Evolutionary conservation across 768 basidiomycete species (phyloP).

Genomic region (Gloeostereum incarnatum): DNA sequence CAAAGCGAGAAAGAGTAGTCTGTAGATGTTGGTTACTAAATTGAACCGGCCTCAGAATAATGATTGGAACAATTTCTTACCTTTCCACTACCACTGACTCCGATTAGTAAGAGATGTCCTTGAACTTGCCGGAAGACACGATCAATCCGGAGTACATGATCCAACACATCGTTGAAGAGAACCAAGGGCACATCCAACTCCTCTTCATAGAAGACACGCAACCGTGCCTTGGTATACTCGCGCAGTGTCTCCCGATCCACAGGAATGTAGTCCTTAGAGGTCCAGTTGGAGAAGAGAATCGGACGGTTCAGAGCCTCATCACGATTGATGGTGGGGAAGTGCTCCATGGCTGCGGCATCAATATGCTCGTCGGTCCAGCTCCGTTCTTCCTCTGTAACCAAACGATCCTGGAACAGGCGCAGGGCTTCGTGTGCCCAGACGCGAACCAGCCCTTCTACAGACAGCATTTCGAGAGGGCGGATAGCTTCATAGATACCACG

Average conservation of each 20-base stretch:
- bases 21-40: constrained; percentile 21
- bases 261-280: constrained; percentile 91
- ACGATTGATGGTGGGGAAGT: constrained; percentile 90
- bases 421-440: constrained; percentile 98
- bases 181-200: constrained; percentile 97
- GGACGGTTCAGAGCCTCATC: constrained; percentile 84
- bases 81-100: constrained; percentile 98
- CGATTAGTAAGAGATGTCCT: constrained; percentile 92
- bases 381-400: constrained; percentile 89
- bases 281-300: constrained; percentile 98
- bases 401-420: constrained; percentile 94
- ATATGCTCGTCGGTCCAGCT: constrained; percentile 93
- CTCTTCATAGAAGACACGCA: constrained; percentile 98
- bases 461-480: constrained; percentile 84
- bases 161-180: constrained; percentile 96
- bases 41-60: constrained; percentile 7
- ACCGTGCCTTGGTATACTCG: constrained; percentile 93
- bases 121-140: constrained; percentile 98
- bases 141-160: constrained; percentile 96
- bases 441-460: constrained; percentile 91
- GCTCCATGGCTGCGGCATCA: constrained; percentile 70
- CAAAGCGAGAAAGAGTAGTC: constrained; percentile 97
- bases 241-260: constrained; percentile 90
- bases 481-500: constrained; percentile 97
- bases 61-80: constrained; percentile 30